Conservation (phyloP, 164 flowering plant species). For the Protea cynaroides region DNA sequence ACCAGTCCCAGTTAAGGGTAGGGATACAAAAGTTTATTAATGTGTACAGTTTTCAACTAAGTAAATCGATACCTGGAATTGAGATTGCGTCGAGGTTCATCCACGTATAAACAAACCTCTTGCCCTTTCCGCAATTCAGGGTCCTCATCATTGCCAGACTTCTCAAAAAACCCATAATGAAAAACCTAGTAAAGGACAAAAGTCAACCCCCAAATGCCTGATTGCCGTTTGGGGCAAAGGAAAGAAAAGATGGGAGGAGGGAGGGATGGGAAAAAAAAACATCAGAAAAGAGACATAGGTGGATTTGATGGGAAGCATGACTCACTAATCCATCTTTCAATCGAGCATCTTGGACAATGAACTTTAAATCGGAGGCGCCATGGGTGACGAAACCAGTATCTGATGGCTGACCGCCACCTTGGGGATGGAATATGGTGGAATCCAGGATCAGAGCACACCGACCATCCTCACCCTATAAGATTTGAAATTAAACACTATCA, state of each 20-base stretch:
- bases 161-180: slow-evolving; percentile 62
- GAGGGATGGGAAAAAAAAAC: not conserved
- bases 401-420: slow-evolving; percentile 89
- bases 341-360: slow-evolving; percentile 71
- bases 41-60: not conserved
- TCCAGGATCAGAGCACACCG: slow-evolving; percentile 54
- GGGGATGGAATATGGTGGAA: slow-evolving; percentile 82
- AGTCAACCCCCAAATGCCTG: not conserved
- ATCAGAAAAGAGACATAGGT: too few species aligned
- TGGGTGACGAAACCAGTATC: slow-evolving; percentile 58
- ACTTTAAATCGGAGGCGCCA: slow-evolving; percentile 32
- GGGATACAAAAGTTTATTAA: not conserved
- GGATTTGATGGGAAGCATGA: slow-evolving; percentile 1
- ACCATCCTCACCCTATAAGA: slow-evolving; percentile 51
- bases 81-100: slow-evolving; percentile 54
- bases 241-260: too few species aligned
- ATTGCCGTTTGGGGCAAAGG: too few species aligned
- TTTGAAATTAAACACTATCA: not conserved
- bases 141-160: slow-evolving; percentile 20
- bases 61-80: slow-evolving; percentile 56
- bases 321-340: slow-evolving; percentile 63
- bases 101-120: slow-evolving; percentile 49
- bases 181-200: slow-evolving; percentile 37
- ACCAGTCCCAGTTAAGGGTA: too few species aligned
- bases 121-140: slow-evolving; percentile 31